Percentiles rank a stretch among this genome's conserved stretches.
Evolutionary conservation across 352 stramenopile genomes (phyloP).

Genomic region (Pythium myriotylum): DNA sequence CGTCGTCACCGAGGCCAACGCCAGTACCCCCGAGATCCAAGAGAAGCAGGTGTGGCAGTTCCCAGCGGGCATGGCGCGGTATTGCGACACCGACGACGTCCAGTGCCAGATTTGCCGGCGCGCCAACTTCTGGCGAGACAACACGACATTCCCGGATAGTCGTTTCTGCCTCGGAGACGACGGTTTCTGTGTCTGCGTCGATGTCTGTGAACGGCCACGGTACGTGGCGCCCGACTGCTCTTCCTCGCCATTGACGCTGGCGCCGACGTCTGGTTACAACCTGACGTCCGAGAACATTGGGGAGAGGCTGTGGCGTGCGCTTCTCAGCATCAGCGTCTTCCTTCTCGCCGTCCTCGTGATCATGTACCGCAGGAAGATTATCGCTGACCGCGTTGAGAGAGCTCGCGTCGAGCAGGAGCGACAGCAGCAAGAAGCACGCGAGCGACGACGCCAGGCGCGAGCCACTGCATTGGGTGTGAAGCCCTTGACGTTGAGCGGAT

Average conservation of each 20-base stretch:
- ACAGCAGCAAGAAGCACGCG: background rate
- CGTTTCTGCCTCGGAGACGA: constrained; percentile 19
- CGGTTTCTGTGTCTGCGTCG: constrained; percentile 15
- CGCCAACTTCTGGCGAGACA: constrained; percentile 19
- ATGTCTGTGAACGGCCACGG: constrained; percentile 9
- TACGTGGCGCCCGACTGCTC: background rate
- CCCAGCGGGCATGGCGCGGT: background rate
- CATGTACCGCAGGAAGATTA: background rate
- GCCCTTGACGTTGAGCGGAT: constrained; percentile 7
- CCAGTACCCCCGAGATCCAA: background rate
- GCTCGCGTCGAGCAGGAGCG: background rate
- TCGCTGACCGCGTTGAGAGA: background rate
- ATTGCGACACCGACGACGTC: constrained; percentile 9
- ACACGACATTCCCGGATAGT: constrained; percentile 7
- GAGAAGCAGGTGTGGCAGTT: constrained; percentile 19
- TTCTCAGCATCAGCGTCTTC: constrained; percentile 9
- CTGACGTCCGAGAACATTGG: background rate
- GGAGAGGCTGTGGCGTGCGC: constrained; percentile 7
- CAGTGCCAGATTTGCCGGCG: background rate
- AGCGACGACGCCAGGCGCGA: background rate
- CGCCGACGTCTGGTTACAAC: background rate
- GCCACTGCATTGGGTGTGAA: constrained; percentile 1
- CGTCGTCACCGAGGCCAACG: constrained; percentile 1
- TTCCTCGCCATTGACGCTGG: too few species aligned
- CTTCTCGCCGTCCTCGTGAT: constrained; percentile 3